Percentiles rank a stretch among this genome's conserved stretches.
These are phyloP conservation scores for Populus davidiana DNA, from an alignment of 345 rosid genomes.

Conservation along the genomic window DNA sequence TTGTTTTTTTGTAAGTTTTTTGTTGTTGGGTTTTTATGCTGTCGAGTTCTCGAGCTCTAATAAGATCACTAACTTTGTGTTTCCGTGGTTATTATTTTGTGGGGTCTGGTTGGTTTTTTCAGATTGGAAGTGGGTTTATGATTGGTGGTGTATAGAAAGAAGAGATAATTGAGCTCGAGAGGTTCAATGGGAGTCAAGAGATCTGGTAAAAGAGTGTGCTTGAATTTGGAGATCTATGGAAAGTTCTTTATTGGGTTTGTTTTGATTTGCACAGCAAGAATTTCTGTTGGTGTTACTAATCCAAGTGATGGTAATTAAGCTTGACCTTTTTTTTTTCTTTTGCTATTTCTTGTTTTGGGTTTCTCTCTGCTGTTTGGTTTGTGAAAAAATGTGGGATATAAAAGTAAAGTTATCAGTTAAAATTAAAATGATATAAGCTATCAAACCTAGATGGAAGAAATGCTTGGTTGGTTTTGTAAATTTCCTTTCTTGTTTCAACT, in stretches of 20 bases:
- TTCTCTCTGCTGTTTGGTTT: background rate
- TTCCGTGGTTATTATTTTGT: constrained; percentile 7
- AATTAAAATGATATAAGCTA: background rate
- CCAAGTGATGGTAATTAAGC: constrained; percentile 67
- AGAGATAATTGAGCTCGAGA: constrained; percentile 25
- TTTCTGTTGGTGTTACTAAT: constrained; percentile 61
- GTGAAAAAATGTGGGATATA: constrained; percentile 4
- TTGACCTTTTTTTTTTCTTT: background rate
- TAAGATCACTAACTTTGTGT: constrained; percentile 16
- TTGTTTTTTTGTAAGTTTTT: background rate
- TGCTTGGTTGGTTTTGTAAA: background rate
- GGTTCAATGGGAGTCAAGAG: constrained; percentile 51
- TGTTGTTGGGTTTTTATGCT: constrained; percentile 3
- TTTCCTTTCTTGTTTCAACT: background rate
- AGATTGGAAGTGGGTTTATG: constrained; percentile 41
- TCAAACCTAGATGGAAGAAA: background rate
- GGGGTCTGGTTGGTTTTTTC: constrained; percentile 11
- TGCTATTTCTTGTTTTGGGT: background rate
- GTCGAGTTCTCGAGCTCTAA: constrained; percentile 2
- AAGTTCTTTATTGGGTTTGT: constrained; percentile 43
- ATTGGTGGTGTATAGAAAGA: constrained; percentile 27
- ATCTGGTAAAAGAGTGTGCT: constrained; percentile 37
- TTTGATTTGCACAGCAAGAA: constrained; percentile 50
- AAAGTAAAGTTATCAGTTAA: background rate
- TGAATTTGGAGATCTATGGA: constrained; percentile 47